Percentiles rank a stretch among this genome's conserved stretches.
Conservation (phyloP, 805 yeast species). For the Spencermartinsiella europaea region DNA sequence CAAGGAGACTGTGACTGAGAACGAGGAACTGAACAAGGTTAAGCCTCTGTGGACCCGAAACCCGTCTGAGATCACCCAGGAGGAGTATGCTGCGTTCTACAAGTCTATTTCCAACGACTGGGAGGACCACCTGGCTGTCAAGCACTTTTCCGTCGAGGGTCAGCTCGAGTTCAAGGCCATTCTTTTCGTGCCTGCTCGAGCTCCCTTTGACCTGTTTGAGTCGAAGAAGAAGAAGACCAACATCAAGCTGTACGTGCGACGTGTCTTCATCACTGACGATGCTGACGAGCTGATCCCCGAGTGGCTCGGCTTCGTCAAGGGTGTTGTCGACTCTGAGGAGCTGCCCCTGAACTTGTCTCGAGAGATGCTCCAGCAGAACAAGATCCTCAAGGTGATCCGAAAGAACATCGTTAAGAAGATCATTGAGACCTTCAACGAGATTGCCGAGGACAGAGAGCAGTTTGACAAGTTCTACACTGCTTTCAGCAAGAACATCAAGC, state of each 20-base stretch:
- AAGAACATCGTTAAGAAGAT: conserved; percentile 98
- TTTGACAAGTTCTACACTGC: conserved; percentile 98
- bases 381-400: conserved; percentile 98
- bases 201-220: conserved; percentile 98
- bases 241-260: conserved; percentile 97
- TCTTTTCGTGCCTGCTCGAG: conserved; percentile 96
- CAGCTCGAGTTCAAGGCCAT: conserved; percentile 99
- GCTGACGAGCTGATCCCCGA: conserved; percentile 99
- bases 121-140: conserved; percentile 99
- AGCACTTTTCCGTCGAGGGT: conserved; percentile 99
- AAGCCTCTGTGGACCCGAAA: conserved; percentile 99
- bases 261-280: conserved; percentile 99
- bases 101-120: conserved; percentile 99
- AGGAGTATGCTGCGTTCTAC: conserved; percentile 98
- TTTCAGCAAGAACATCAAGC: conserved; percentile 95
- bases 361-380: conserved; percentile 99
- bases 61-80: conserved; percentile 96
- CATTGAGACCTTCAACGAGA: conserved; percentile 98
- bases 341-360: conserved; percentile 99
- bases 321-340: conserved; percentile 99
- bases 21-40: conserved; percentile 97
- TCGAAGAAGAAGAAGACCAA: conserved; percentile 98
- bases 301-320: conserved; percentile 95
- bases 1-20: conserved; percentile 89
- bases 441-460: conserved; percentile 98